These are phyloP conservation scores for Grifola frondosa DNA, from an alignment of 1,284 basidiomycete genomes.

Conservation along the genomic window DNA sequence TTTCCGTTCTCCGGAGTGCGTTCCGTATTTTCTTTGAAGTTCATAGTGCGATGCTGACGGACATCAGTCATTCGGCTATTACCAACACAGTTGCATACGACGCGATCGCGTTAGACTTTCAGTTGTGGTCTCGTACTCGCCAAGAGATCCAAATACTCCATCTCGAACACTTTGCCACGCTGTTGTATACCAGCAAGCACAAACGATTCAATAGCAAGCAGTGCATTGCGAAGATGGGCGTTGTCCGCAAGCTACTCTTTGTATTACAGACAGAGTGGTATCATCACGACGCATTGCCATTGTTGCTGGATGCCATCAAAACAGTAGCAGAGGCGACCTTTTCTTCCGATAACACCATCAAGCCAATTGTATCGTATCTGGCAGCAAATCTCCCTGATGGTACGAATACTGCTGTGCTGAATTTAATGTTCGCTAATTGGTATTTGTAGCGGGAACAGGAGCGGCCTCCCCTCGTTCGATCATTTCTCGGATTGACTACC, in stretches of 20 bases:
- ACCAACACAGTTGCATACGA: constrained; percentile 83
- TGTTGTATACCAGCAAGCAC: constrained; percentile 72
- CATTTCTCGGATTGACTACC: constrained; percentile 52
- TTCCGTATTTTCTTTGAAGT: constrained; percentile 6
- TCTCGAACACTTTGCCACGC: constrained; percentile 76
- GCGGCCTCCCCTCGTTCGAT: constrained; percentile 54
- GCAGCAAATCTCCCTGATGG: constrained; percentile 81
- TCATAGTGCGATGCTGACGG: constrained; percentile 3
- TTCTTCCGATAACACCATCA: constrained; percentile 72
- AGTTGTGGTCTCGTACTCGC: constrained; percentile 80
- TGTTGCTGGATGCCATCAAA: constrained; percentile 60
- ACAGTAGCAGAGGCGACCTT: constrained; percentile 61
- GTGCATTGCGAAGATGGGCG: constrained; percentile 65
- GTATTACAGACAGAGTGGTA: constrained; percentile 80
- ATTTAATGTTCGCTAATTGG: background rate
- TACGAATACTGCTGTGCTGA: constrained; percentile 30
- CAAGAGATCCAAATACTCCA: constrained; percentile 74
- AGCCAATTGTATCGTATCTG: constrained; percentile 83
- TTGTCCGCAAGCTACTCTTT: constrained; percentile 80
- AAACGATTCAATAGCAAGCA: constrained; percentile 73
- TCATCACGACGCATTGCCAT: constrained; percentile 48
- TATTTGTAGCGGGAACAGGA: constrained; percentile 28
- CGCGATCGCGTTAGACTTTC: constrained; percentile 84
- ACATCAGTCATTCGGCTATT: constrained; percentile 73
- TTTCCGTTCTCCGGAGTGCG: constrained; percentile 78